Conservation (phyloP, 2,329 filamentous ascomycete species). For the Incumbomyces delicatus region DNA sequence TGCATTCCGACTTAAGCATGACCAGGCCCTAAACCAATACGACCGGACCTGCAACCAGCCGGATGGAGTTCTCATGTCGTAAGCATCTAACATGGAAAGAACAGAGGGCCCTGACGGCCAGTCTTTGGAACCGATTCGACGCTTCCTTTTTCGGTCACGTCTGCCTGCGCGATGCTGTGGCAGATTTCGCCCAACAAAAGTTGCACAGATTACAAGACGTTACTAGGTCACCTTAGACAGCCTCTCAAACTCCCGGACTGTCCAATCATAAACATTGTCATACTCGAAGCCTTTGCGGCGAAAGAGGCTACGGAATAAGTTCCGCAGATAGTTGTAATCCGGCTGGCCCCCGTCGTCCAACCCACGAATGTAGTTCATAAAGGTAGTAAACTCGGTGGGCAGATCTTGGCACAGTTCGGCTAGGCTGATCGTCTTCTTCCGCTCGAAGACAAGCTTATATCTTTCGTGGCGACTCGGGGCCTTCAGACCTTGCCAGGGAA, state of each 20-base stretch:
- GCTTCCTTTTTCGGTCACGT: too few relatives aligned
- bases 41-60: too few relatives aligned
- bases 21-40: too few relatives aligned
- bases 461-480: conserved; percentile 28
- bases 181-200: too few relatives aligned
- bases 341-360: conserved; percentile 12
- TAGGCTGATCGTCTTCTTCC: conserved; percentile 18
- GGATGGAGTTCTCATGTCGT: too few relatives aligned
- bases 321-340: conserved; percentile 18
- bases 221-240: too few relatives aligned
- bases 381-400: conserved; percentile 17
- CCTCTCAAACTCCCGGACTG: conserved; percentile 9
- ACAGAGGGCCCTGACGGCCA: too few relatives aligned
- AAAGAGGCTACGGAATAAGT: conserved; percentile 17
- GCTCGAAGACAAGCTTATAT: conserved; percentile 13
- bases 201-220: too few relatives aligned
- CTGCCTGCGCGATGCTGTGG: too few relatives aligned
- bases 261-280: conserved; percentile 22
- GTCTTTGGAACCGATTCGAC: too few relatives aligned
- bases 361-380: conserved; percentile 16
- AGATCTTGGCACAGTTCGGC: conserved; percentile 17
- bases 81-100: too few relatives aligned
- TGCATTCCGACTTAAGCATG: too few relatives aligned
- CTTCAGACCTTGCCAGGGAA: conserved; percentile 65
- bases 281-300: conserved; percentile 14